Percentiles rank a stretch among this genome's conserved stretches.
phyloP scores from a whole-genome alignment of 1,284 basidiomycete species.

The Hymenochaete sp. region DNA sequence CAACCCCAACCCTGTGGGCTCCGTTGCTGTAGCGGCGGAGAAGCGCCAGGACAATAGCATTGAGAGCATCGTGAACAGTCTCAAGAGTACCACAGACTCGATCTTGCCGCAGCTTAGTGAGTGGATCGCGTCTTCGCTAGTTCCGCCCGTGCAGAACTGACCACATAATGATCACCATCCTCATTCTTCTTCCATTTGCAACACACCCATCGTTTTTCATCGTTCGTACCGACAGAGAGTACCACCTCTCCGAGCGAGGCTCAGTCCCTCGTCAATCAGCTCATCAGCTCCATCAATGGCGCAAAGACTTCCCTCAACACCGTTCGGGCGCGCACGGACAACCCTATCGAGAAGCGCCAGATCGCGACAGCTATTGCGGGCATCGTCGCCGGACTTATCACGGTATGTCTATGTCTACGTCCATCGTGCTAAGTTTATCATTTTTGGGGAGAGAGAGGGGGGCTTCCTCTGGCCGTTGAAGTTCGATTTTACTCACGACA shows the following conservation, averaged over 20 bases:
- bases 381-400: conserved; percentile 11
- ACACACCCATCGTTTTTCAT: too few species aligned
- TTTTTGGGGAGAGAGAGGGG: too few species aligned
- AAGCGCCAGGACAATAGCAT: conserved; percentile 9
- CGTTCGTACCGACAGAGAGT: too few species aligned
- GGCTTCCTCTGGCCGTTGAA: too few species aligned
- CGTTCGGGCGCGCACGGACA: not conserved
- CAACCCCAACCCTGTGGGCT: too few species aligned
- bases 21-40: not conserved
- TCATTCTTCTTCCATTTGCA: too few species aligned
- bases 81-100: conserved; percentile 6
- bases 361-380: conserved; percentile 12
- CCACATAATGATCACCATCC: conserved; percentile 2
- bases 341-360: conserved; percentile 4
- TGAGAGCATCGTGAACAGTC: conserved; percentile 8
- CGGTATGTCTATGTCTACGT: conserved; percentile 3
- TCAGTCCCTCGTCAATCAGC: conserved; percentile 14
- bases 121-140: too few species aligned
- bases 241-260: not conserved
- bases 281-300: conserved; percentile 14
- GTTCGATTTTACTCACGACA: not conserved
- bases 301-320: conserved; percentile 11
- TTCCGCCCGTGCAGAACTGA: too few species aligned
- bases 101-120: conserved; percentile 14
- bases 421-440: not conserved